Conservation (phyloP, 2,329 filamentous ascomycete genomes). For the Penicillium hesseltinei region DNA sequence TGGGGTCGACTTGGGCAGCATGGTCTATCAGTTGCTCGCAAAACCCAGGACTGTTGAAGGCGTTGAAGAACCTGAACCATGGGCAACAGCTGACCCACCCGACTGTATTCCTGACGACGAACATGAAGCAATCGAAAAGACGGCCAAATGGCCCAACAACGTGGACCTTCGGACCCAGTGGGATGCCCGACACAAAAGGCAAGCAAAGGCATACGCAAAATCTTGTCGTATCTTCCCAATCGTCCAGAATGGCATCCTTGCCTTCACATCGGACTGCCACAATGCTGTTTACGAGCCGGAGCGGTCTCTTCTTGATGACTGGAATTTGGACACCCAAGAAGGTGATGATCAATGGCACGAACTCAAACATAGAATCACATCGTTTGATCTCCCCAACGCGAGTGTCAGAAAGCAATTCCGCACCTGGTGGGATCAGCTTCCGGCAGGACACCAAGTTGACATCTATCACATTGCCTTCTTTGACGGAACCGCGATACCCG, state of each 20-base stretch:
- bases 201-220: slow-evolving; percentile 2
- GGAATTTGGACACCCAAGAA: background rate
- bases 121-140: background rate
- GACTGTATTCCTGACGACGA: background rate
- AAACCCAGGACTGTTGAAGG: background rate
- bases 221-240: background rate
- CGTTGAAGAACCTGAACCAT: background rate
- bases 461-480: slow-evolving; percentile 34
- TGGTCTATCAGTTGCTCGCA: slow-evolving; percentile 19
- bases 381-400: background rate
- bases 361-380: background rate
- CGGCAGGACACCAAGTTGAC: slow-evolving; percentile 19
- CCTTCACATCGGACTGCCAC: background rate
- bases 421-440: slow-evolving; percentile 26
- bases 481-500: slow-evolving; percentile 32
- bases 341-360: background rate
- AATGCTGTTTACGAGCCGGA: background rate
- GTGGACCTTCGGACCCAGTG: background rate
- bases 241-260: background rate
- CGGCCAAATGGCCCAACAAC: background rate
- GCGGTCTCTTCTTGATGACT: background rate
- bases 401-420: slow-evolving; percentile 3
- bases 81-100: background rate
- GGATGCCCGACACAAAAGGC: background rate
- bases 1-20: slow-evolving; percentile 25